Base-by-base conservation (phyloP, 2,329 filamentous ascomycete species). In the Colletotrichum falcatum region DNA sequence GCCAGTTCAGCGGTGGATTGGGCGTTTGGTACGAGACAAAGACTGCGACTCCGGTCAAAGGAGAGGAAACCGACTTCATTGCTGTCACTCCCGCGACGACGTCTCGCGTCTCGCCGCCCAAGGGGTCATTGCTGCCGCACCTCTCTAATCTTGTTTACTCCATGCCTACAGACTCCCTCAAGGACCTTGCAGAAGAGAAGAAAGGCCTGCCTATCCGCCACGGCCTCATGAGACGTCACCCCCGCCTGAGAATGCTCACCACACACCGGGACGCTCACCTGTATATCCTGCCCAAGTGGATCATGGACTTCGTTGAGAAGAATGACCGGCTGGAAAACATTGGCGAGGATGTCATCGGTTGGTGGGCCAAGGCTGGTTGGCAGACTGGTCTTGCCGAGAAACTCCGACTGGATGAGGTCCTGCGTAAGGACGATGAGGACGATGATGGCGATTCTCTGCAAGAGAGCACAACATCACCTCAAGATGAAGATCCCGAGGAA, bases 281-380 rank as follows among this genome's bases (percentile, higher is more conserved):
- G 68, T 99, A 99, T 81, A 90, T 99, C 73, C 93, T 99, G 74
- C 96, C 96, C 0, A 90, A 90, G 74, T 98, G 96, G 95, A 88
- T 97, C 11, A 88, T 97, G 76, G 91, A 97, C 64, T 92, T 97
- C 79, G 89, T 97, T 51, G 88, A 89, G 68, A 85, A 87, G 72
- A 97, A 98, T 76, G 91, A 95, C 37, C 90, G 88, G 14, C 89
- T 99, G 73, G 93, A 97, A 76, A 97, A 91, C 66, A 90, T 99
- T 58, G 93, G 92, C 39, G 95, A 98, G 79, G 95, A 98, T 77
- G 90, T 98, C 7, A 85, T 98, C 20, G 94, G 95, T 8, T 97
- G 94, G 92, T 97, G 95, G 94, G 94, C 95, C 42, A 98, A 98
- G 79, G 90, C 95, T 0, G 90, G 91, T 65, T 99, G 96, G 96